phyloP scores from a whole-genome alignment of 2,329 filamentous ascomycete genomes.

The Microdochium trichocladiopsis region DNA sequence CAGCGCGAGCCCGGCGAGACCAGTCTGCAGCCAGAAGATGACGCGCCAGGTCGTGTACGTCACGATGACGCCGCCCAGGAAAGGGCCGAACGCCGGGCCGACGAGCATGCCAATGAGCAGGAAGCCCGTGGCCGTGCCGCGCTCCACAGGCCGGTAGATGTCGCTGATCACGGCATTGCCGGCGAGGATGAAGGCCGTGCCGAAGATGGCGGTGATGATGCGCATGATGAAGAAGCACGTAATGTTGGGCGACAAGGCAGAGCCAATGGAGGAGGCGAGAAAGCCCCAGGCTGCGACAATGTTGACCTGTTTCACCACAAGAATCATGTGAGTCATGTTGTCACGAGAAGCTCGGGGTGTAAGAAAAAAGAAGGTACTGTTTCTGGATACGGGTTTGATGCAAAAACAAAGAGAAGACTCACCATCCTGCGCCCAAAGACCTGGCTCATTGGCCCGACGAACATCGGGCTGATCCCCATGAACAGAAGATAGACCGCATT shows the following conservation, averaged over 20 bases:
- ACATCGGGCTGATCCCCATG: constrained; percentile 63
- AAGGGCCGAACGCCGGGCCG: constrained; percentile 63
- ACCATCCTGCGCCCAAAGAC: constrained; percentile 54
- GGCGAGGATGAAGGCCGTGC: constrained; percentile 67
- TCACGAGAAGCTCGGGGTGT: no score
- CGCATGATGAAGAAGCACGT: constrained; percentile 68
- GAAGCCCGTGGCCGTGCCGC: constrained; percentile 68
- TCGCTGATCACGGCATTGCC: constrained; percentile 63
- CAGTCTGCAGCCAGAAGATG: constrained; percentile 74
- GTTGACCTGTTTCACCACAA: no score
- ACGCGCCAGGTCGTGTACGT: constrained; percentile 66
- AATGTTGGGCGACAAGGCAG: constrained; percentile 65
- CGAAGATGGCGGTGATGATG: constrained; percentile 67
- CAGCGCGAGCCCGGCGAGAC: constrained; percentile 52
- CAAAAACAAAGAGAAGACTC: constrained; percentile 21
- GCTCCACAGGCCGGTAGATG: constrained; percentile 57
- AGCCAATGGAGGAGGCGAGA: constrained; percentile 62
- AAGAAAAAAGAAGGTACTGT: no score
- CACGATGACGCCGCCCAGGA: constrained; percentile 70
- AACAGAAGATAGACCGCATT: constrained; percentile 67
- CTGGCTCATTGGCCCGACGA: constrained; percentile 68
- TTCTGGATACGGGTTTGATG: no score
- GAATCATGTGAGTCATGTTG: no score
- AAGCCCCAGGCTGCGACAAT: constrained; percentile 57
- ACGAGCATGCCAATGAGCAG: constrained; percentile 66